Evolutionary conservation across 1,139 yeast species (phyloP), one percentile per base, ranked within the genome.

Genomic region (Saccharomyces hybrid): DNA sequence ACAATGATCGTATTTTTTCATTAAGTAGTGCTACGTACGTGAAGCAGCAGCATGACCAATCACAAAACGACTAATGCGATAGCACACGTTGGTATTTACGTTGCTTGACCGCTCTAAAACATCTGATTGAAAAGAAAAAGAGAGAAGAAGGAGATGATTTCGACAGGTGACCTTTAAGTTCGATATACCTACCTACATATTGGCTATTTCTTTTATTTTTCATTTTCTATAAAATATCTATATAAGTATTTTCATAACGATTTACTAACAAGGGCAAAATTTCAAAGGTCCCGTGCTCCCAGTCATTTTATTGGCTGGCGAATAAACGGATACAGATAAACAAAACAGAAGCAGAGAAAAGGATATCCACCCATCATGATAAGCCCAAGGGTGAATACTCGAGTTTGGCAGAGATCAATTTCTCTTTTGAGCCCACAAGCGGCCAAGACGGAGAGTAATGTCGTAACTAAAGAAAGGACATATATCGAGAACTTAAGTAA

Each of bases 1-100:
- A 89, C 59, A 88, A 86, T 47, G 98, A 91, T 65, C 82, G 96
- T 51, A 80, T 91, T 6, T 91, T 91, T 72, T 86, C 95, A 47
- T 73, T 88, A 67, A 84, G 95, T 57, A 85, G 95, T 2, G 83
- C 86, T 0, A 81, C 83, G 27, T 88, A 83, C 64, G 81, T 85
- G 51, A 83, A 84, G 68, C 81, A 80, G 52, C 70, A 82, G 58
- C 78, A 78, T 71, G 80, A 77, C 61, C 69, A 66, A 47, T 63
- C 63, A 16, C 65, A 63, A 28, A 55, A 55, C 26, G 66, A 62
- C 19, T 38, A 38, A 7, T 38, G n/a, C 26, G 13, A 19, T 9
- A 9, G 25, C 44, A 16, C 16, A 16, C 25, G 9, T 5, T 7
- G 23, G 8, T 38, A 16, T 9, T 16, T 38, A 6, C 19, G 5